phyloP scores from a whole-genome alignment of 2,329 filamentous ascomycete genomes.

The Xylaria sp. region DNA sequence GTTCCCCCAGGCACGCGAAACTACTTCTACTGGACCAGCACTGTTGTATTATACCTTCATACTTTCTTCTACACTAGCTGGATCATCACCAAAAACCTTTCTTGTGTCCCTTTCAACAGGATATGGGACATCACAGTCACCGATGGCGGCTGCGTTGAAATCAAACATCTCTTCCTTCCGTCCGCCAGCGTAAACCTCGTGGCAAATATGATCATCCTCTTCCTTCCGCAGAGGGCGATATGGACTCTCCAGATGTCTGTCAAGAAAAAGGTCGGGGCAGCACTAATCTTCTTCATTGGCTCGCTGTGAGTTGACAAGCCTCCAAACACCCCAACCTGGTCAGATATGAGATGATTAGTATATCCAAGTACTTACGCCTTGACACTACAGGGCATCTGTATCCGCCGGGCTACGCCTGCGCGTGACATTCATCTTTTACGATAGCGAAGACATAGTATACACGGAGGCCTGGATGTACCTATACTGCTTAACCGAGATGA shows the following conservation, averaged over 20 bases:
- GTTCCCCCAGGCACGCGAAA: constrained; percentile 24
- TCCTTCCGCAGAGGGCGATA: constrained; percentile 49
- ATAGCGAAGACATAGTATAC: constrained; percentile 42
- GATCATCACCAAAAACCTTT: constrained; percentile 36
- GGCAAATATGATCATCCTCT: constrained; percentile 49
- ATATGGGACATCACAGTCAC: constrained; percentile 36
- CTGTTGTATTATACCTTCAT: constrained; percentile 30
- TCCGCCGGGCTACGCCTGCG: constrained; percentile 45
- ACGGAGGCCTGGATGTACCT: constrained; percentile 45
- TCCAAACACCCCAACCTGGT: not conserved
- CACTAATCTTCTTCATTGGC: constrained; percentile 48
- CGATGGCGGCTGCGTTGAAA: constrained; percentile 45
- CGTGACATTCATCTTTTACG: constrained; percentile 37
- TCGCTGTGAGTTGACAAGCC: constrained; percentile 40
- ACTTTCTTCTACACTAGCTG: constrained; percentile 29
- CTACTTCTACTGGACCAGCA: constrained; percentile 34
- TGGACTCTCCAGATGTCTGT: constrained; percentile 47
- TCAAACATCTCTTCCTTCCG: constrained; percentile 48
- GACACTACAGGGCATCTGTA: constrained; percentile 42
- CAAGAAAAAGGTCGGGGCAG: constrained; percentile 49
- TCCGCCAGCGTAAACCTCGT: constrained; percentile 50
- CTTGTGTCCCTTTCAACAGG: constrained; percentile 36
- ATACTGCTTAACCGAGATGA: constrained; percentile 50
- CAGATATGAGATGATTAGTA: not conserved
- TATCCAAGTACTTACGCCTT: not conserved